Evolutionary conservation across 345 rosid species (phyloP), one percentile per base, ranked within the genome.

Genomic region (Sonneratia alba): DNA sequence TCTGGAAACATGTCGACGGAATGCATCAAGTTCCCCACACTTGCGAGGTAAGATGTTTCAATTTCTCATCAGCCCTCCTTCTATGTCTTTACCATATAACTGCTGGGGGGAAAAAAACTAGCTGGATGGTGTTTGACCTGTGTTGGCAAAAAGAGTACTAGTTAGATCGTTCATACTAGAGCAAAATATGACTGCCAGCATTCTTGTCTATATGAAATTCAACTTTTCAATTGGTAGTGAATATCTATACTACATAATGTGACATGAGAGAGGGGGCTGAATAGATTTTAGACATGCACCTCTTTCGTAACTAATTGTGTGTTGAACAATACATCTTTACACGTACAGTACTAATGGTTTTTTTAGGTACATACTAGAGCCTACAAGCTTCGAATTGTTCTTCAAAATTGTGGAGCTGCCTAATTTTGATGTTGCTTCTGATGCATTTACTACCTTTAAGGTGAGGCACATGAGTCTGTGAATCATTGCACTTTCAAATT

Each of bases 361-460:
- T 89, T 84, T 80, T 93, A 91, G 98, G 83, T 94, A 91, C 76
- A 85, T 91, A 79, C 66, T 94, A 83, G 96, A 86, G 85, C 90
- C 98, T 71, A 87, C 96, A n/a, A 83, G 96, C 88, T 94, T 91
- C 79, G 88, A 81, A 77, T 77, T 94, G 81, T 91, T 91, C 90
- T 94, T 94, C 89, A 94, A 94, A 85, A 91, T 86, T 82, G 96
- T 91, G 83, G 97, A 94, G 76, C 74, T 88, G 82, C 97, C 98
- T 18, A 87, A 79, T 82, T 94, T 91, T 80, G 98, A 94, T 74
- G 93, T 91, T 81, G 88, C 97, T 75, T 91, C 97, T 81, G 98
- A 94, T 88, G 95, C 98, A 70, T 91, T 94, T 83, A 88, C 93
- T 72, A 94, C 97, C 77, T 94, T 94, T 81, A 94, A 94, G 96